Base-by-base conservation (phyloP, 176 grass and related monocot species). In the Microstegium vimineum region DNA sequence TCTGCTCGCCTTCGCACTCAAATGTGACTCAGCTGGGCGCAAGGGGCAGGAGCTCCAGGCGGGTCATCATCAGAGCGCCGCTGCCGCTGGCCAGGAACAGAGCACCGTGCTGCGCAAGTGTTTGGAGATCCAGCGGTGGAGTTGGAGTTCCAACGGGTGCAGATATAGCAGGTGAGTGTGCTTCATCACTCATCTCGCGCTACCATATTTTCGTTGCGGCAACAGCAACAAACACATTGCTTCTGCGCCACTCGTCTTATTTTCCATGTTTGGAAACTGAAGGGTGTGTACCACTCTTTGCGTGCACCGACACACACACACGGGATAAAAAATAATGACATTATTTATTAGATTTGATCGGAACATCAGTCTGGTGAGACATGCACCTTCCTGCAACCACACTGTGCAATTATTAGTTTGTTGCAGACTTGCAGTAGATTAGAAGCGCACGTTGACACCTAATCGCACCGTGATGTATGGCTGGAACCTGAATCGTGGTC, bases 281-380 rank as follows among this genome's bases (percentile, higher is more conserved):
- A 35, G 10, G 7, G 7, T 37, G n/a, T 7, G 4, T 20, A 22
- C n/a, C 37, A 70, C 8, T 74, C 12, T 43, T 35, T 64, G 42
- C 40, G 45, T 38, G 83, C 66, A 73, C 83, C 74, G 67, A 85
- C 75, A 51, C 52, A 30, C 6, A 33, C 6, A 9, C 6, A 33
- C 6, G 5, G 25, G 46, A 3, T 69, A 7, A 37, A 12, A n/a
- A 25, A 35, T 7, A 5, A 14, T 43, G 18, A 17, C 47, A 46
- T 9, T 72, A 46, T 9, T 10, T 18, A 30, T 73, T 73, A 12
- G 14, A 32, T 69, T 69, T 25, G 20, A 62, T 62, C 10, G 52
- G 30, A 45, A 6, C 30, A 31, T 70, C 25, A 45, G 36, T 62
- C 26, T 71, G 75, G 66, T 79, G 56, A 15, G 28, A 51, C 75